These are phyloP conservation scores for Claviceps africana DNA, from an alignment of 2,329 filamentous ascomycete genomes.

Conservation along the genomic window DNA sequence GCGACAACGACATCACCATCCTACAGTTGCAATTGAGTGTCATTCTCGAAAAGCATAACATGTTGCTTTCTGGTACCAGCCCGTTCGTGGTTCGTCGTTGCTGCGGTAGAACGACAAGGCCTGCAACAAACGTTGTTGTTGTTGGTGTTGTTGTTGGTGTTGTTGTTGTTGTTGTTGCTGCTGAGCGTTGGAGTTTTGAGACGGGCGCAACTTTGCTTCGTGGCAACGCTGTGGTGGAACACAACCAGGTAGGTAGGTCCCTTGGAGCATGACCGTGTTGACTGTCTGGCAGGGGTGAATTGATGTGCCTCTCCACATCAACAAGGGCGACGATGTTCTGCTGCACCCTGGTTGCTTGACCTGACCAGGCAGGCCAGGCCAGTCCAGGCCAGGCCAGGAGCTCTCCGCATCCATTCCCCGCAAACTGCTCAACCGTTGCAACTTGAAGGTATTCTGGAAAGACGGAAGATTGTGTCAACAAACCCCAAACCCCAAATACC, in stretches of 20 bases:
- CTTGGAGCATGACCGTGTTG: neutral
- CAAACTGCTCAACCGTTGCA: constrained; percentile 1
- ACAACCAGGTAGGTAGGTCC: neutral
- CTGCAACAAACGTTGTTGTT: neutral
- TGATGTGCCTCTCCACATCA: neutral
- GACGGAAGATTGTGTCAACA: constrained; percentile 1
- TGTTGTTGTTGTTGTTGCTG: no score
- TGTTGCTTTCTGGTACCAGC: neutral
- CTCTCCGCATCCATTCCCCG: constrained; percentile 1
- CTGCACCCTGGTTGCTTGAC: constrained; percentile 1
- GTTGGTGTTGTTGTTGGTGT: no score
- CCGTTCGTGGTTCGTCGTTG: neutral
- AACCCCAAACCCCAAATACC: neutral
- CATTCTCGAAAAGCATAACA: neutral
- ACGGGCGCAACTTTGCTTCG: neutral
- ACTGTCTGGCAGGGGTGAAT: neutral
- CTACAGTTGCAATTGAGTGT: neutral
- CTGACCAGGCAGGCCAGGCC: neutral
- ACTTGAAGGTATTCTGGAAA: constrained; percentile 5
- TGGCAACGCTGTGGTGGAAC: neutral
- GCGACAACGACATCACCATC: neutral
- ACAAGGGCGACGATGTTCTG: neutral
- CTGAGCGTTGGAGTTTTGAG: neutral
- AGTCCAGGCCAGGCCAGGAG: no score
- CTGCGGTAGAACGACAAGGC: neutral